A percentile compares a stretch with the other conserved stretches of the same genome.
Evolutionary conservation across 1,284 basidiomycete genomes (phyloP).

Genomic region (Phylloboletellus chloephorus): DNA sequence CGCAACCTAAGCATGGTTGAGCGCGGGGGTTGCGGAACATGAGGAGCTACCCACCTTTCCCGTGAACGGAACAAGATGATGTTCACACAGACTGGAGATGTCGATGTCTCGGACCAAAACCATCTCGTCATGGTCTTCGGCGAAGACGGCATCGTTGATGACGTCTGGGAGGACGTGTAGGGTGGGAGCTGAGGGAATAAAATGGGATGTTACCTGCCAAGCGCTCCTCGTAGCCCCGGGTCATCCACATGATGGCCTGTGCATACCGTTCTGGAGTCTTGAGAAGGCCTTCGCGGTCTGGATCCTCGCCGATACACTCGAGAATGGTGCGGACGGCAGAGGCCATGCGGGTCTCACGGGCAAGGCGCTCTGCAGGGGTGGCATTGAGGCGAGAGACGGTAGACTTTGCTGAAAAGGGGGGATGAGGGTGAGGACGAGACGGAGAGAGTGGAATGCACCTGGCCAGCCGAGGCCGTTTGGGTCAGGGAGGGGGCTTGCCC

Average conservation of each 20-base stretch:
- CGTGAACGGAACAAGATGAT: slow-evolving; percentile 97
- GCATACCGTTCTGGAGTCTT: slow-evolving; percentile 95
- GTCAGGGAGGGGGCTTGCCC: slow-evolving; percentile 60
- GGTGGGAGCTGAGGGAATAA: slow-evolving; percentile 9
- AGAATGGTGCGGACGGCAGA: slow-evolving; percentile 88
- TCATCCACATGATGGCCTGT: slow-evolving; percentile 99
- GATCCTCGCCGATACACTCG: slow-evolving; percentile 98
- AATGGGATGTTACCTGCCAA: slow-evolving; percentile 58
- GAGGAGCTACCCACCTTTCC: slow-evolving; percentile 72
- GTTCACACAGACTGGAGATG: slow-evolving; percentile 96
- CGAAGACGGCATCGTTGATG: slow-evolving; percentile 97
- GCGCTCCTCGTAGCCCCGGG: slow-evolving; percentile 95
- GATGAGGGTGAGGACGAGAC: slow-evolving; percentile 10
- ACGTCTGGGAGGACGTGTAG: slow-evolving; percentile 59
- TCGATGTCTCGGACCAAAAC: slow-evolving; percentile 98
- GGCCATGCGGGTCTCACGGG: slow-evolving; percentile 74
- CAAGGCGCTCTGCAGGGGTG: slow-evolving; percentile 65
- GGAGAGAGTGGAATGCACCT: slow-evolving; percentile 45
- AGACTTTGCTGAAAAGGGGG: slow-evolving; percentile 73
- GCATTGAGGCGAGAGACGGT: slow-evolving; percentile 82
- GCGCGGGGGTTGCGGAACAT: slow-evolving; percentile 16
- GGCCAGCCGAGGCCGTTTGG: slow-evolving; percentile 92
- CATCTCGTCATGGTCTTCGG: slow-evolving; percentile 99
- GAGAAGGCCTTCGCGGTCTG: slow-evolving; percentile 85
- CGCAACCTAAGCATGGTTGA: slow-evolving; percentile 44